These are phyloP conservation scores for Coniophora puteana DNA, from an alignment of 1,284 basidiomycete genomes.

Conservation along the genomic window DNA sequence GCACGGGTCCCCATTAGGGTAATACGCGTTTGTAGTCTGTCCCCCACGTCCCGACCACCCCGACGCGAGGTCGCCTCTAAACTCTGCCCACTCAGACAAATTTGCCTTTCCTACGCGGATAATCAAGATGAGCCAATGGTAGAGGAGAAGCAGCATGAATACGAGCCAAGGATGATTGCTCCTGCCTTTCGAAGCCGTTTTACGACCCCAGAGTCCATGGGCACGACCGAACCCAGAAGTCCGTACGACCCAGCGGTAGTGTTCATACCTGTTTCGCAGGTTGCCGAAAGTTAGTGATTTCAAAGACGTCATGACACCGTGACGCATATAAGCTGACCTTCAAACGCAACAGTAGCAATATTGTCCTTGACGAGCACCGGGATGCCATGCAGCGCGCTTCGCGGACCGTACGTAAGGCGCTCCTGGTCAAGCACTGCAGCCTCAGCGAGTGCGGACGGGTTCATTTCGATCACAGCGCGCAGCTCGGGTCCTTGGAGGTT, in stretches of 20 bases:
- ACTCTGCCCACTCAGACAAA: conserved; percentile 60
- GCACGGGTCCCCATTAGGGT: conserved; percentile 55
- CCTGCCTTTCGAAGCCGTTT: conserved; percentile 60
- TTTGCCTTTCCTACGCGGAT: conserved; percentile 50
- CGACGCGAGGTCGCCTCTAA: conserved; percentile 50
- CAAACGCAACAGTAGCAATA: conserved; percentile 53
- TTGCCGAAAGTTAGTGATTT: too few relatives aligned
- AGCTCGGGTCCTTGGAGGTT: conserved; percentile 59
- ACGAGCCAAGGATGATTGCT: conserved; percentile 57
- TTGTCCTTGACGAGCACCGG: conserved; percentile 72
- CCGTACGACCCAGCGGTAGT: conserved; percentile 61
- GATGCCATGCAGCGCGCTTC: conserved; percentile 65
- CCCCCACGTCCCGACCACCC: conserved; percentile 70
- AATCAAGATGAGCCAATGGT: neutral
- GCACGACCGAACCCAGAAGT: conserved; percentile 54
- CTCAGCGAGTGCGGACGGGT: conserved; percentile 54
- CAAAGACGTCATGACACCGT: neutral
- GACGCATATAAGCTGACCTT: conserved; percentile 33
- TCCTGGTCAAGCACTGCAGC: conserved; percentile 55
- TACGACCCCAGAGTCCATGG: conserved; percentile 59
- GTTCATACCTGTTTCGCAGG: conserved; percentile 59
- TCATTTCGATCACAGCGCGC: conserved; percentile 61
- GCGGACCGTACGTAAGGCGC: conserved; percentile 39
- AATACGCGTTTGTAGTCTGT: conserved; percentile 59
- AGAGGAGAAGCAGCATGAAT: neutral